These are phyloP conservation scores for Starmerella etchellsii DNA, from an alignment of 805 yeast genomes.

Conservation along the genomic window DNA sequence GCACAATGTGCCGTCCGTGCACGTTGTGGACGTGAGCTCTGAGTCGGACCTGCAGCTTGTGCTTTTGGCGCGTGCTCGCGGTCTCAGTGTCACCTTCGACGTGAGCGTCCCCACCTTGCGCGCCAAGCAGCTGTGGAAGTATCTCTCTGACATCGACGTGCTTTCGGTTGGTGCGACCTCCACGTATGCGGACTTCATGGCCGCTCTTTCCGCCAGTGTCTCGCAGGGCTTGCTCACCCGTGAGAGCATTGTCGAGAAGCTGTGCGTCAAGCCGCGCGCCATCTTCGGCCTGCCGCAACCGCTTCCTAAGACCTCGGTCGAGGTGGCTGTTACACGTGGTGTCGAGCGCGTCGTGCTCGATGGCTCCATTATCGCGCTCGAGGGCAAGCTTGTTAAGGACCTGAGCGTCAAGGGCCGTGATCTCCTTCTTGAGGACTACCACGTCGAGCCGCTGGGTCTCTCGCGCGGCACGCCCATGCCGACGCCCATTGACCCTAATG, in stretches of 20 bases:
- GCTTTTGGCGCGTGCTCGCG: conserved; percentile 71
- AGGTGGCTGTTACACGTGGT: conserved; percentile 62
- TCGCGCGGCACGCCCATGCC: neutral
- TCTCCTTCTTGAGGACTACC: conserved; percentile 12
- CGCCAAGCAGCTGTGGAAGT: conserved; percentile 71
- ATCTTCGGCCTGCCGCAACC: conserved; percentile 68
- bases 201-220: conserved; percentile 71
- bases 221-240: conserved; percentile 56
- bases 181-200: conserved; percentile 70
- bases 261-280: conserved; percentile 68
- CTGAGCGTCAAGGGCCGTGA: conserved; percentile 29
- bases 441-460: conserved; percentile 10
- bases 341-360: conserved; percentile 78
- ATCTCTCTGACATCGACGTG: conserved; percentile 61
- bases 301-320: conserved; percentile 59
- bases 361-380: conserved; percentile 69
- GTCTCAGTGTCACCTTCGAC: conserved; percentile 77
- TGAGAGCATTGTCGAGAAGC: conserved; percentile 55
- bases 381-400: conserved; percentile 61
- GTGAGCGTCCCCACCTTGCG: conserved; percentile 61
- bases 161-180: conserved; percentile 71
- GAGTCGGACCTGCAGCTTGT: conserved; percentile 74
- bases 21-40: conserved; percentile 73
- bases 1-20: conserved; percentile 62
- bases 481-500: neutral